Percentiles rank a stretch among this genome's conserved stretches.
phyloP scores from a whole-genome alignment of 139 green algal species.

The Trebouxia sp. region DNA sequence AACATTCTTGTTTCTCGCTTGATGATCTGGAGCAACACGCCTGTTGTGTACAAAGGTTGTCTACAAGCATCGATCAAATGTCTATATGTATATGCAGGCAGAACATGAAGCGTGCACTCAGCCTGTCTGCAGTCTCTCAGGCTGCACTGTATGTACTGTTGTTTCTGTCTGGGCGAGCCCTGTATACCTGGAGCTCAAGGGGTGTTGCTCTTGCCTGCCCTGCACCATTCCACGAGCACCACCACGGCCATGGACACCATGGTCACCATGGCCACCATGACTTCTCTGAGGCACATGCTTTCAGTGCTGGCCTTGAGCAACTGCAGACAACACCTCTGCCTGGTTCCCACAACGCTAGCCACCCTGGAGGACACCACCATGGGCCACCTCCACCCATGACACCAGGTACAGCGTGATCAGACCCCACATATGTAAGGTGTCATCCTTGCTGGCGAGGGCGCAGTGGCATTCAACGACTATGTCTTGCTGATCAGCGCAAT shows the following conservation, averaged over 20 bases:
- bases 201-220: background rate
- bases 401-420: background rate
- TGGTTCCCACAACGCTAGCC: background rate
- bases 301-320: background rate
- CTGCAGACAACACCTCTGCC: background rate
- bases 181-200: background rate
- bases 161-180: background rate
- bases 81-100: background rate
- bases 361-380: background rate
- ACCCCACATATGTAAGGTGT: background rate
- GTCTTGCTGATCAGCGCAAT: too few species aligned
- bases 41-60: too few species aligned
- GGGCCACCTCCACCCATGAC: background rate
- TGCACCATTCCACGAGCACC: background rate
- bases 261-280: background rate
- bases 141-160: background rate
- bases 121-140: background rate
- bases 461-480: too few species aligned
- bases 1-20: too few species aligned
- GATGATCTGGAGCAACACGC: too few species aligned
- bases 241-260: background rate
- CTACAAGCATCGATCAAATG: too few species aligned
- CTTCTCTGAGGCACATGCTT: background rate
- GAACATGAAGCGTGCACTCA: conserved; percentile 9
- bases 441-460: too few species aligned